These are phyloP conservation scores for Fusarium mundagurra DNA, from an alignment of 2,329 filamentous ascomycete genomes.

Conservation along the genomic window DNA sequence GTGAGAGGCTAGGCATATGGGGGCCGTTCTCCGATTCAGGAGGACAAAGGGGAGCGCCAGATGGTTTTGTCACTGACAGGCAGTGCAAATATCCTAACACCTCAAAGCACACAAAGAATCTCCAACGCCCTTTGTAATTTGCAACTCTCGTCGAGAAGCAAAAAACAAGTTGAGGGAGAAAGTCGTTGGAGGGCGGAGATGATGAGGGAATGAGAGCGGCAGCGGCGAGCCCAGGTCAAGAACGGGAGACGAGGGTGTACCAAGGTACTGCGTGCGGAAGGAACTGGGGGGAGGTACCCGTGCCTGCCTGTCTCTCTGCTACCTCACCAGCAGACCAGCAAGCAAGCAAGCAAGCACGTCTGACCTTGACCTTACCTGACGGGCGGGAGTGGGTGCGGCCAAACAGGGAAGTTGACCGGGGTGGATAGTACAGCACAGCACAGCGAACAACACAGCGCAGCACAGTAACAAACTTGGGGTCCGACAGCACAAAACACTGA, in stretches of 20 bases:
- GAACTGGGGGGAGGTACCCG: conserved; percentile 21
- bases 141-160: conserved; percentile 44
- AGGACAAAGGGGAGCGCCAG: conserved; percentile 29
- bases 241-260: conserved; percentile 42
- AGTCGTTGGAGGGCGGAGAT: conserved; percentile 48
- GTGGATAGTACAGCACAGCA: conserved; percentile 27
- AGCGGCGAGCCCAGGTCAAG: conserved; percentile 39
- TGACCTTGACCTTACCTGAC: conserved; percentile 35
- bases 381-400: conserved; percentile 42
- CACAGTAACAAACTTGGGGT: conserved; percentile 27
- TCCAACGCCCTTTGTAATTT: conserved; percentile 39
- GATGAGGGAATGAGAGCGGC: conserved; percentile 45
- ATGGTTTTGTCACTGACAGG: conserved; percentile 24
- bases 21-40: conserved; percentile 35
- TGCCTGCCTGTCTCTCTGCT: conserved; percentile 5
- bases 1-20: conserved; percentile 26
- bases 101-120: conserved; percentile 33
- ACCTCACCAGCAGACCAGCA: not conserved
- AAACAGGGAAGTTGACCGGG: conserved; percentile 43
- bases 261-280: conserved; percentile 36
- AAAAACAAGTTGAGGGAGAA: conserved; percentile 43
- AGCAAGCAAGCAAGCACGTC: not conserved
- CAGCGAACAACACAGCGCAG: conserved; percentile 20
- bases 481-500: conserved; percentile 9
- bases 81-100: conserved; percentile 32